Evolutionary conservation across 2,329 filamentous ascomycete genomes (phyloP).

Genomic region (Colletotrichum sojae): DNA sequence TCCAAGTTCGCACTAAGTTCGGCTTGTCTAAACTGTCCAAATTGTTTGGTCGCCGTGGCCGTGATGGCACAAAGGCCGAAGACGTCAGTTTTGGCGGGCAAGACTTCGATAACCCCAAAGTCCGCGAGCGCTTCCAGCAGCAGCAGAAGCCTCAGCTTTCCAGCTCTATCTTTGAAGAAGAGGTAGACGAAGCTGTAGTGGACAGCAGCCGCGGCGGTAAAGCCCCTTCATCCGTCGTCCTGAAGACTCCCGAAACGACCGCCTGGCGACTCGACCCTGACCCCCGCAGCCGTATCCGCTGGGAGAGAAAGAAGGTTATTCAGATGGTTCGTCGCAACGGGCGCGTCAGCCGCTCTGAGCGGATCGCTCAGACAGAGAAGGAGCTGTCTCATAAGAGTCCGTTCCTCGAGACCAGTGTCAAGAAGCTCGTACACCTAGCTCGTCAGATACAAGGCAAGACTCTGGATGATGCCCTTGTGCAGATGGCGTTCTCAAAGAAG

Average conservation of each 20-base stretch:
- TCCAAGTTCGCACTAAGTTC: constrained; percentile 60
- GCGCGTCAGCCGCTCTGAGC: constrained; percentile 74
- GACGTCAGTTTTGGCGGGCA: constrained; percentile 47
- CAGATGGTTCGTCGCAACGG: constrained; percentile 79
- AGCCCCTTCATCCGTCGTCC: constrained; percentile 50
- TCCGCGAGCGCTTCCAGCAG: constrained; percentile 57
- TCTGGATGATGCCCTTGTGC: constrained; percentile 91
- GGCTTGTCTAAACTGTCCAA: constrained; percentile 54
- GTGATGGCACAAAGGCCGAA: not conserved
- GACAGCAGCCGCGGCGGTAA: constrained; percentile 50
- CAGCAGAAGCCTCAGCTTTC: constrained; percentile 56
- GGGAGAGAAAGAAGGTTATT: constrained; percentile 88
- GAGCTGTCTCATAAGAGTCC: constrained; percentile 73
- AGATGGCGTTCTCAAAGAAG: constrained; percentile 98
- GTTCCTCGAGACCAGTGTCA: constrained; percentile 85
- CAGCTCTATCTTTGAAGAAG: constrained; percentile 76
- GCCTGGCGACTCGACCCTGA: constrained; percentile 80
- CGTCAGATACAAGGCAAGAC: constrained; percentile 93
- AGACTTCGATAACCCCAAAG: constrained; percentile 59
- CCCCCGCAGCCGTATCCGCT: constrained; percentile 78
- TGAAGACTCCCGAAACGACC: constrained; percentile 65
- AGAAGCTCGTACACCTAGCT: constrained; percentile 90
- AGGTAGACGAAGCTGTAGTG: constrained; percentile 56
- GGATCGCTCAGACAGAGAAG: constrained; percentile 76
- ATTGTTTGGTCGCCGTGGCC: constrained; percentile 50